Evolutionary conservation across 2,329 filamentous ascomycete genomes (phyloP).

Genomic region (Aspergillus spinulosporus): DNA sequence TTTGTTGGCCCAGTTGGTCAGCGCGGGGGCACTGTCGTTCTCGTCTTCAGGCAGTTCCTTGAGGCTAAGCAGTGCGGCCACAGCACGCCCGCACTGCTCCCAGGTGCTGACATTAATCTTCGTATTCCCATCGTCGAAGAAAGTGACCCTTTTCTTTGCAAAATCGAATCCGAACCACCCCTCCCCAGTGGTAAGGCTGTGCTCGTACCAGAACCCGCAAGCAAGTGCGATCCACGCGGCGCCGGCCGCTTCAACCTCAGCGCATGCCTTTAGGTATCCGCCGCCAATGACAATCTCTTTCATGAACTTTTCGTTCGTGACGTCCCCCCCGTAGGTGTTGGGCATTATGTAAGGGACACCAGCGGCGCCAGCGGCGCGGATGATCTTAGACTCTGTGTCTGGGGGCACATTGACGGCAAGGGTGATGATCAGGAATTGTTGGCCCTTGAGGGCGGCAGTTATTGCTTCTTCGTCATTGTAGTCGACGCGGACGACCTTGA

Average conservation of each 20-base stretch:
- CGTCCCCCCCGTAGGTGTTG: constrained; percentile 46
- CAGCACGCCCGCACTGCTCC: constrained; percentile 56
- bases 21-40: constrained; percentile 37
- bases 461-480: constrained; percentile 51
- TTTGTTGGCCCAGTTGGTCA: constrained; percentile 52
- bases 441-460: constrained; percentile 52
- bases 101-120: constrained; percentile 61
- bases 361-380: constrained; percentile 57
- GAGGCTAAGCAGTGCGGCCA: constrained; percentile 54
- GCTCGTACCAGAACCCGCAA: constrained; percentile 58
- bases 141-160: constrained; percentile 40
- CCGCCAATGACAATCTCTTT: constrained; percentile 39
- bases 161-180: constrained; percentile 54
- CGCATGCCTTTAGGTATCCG: constrained; percentile 26
- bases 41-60: constrained; percentile 43
- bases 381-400: constrained; percentile 52
- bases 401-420: constrained; percentile 46
- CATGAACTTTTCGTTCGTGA: constrained; percentile 28
- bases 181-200: constrained; percentile 43
- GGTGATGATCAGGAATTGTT: constrained; percentile 60
- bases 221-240: constrained; percentile 45
- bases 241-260: constrained; percentile 43
- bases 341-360: constrained; percentile 58
- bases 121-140: constrained; percentile 59
- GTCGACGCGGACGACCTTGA: constrained; percentile 47